Evolutionary conservation across 441 rosid species (phyloP), one percentile per base, ranked within the genome.

Genomic region (Capsella rubella): DNA sequence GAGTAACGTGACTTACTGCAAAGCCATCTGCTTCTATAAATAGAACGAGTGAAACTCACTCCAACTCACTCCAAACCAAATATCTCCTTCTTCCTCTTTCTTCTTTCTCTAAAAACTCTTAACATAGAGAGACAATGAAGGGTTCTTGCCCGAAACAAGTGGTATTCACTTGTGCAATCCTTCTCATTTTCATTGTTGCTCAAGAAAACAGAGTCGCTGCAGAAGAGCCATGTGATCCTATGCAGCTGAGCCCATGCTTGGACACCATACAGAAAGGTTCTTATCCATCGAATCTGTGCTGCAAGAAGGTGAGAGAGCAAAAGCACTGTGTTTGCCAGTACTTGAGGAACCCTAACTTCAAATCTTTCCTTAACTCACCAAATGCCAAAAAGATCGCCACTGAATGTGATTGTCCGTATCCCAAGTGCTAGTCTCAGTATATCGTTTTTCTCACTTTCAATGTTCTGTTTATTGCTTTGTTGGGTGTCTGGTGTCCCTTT

Each of bases 241-340:
- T 79, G 15, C 73, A 92, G 84, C 86, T 95, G 71, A 84, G 87
- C 57, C 57, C 97, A 0, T 95, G 97, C 72, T 87, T 68, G 50
- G 71, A 82, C 8, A 95, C 97, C 18, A 90, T 95, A 72, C 68
- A 76, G 9, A 79, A 86, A 32, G 78, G 86, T 8, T 16, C 87
- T 40, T 83, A 82, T 14, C 97, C 97, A n/a, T 76, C 95, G 0
- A 49, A 50, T 3, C 67, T 47, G 18, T 95, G 99, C 84, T 92
- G 97, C 89, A 75, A 37, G 66, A 90, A 83, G 86, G 83, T 90
- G 85, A 82, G 61, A 70, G 83, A 88, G 54, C 99, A 95, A 82
- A 81, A 84, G 76, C 97, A 93, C 52, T 95, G 99, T 73, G 90
- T 92, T 64, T 95, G 97, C 89, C 81, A 86, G 46, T 95, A 95